Evolutionary conservation across 2,329 filamentous ascomycete species (phyloP).

Genomic region (Metarhizium guizhouense): DNA sequence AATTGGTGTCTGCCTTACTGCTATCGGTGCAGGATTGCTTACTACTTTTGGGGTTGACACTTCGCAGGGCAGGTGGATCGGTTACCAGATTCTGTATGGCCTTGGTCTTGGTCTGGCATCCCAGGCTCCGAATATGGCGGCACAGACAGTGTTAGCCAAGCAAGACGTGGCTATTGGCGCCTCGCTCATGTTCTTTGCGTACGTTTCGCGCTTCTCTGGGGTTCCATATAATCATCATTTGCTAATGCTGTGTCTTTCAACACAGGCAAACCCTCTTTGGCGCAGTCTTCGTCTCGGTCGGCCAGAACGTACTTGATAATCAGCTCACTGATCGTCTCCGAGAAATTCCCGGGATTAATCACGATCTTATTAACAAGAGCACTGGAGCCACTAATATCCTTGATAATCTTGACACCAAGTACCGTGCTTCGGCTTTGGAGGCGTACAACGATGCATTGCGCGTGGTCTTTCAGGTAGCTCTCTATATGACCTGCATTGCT

Average conservation of each 20-base stretch:
- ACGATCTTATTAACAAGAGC: not conserved
- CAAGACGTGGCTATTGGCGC: conserved; percentile 32
- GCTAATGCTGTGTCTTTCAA: not conserved
- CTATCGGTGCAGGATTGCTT: conserved; percentile 30
- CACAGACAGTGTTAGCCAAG: conserved; percentile 10
- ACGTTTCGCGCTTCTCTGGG: not conserved
- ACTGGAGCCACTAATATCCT: not conserved
- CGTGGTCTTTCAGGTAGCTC: conserved; percentile 49
- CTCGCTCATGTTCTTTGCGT: conserved; percentile 26
- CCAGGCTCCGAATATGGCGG: conserved; percentile 37
- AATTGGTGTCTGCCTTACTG: conserved; percentile 17
- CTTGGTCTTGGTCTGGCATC: conserved; percentile 33
- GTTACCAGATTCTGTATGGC: conserved; percentile 29
- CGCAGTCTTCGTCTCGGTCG: conserved; percentile 35
- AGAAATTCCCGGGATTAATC: conserved; percentile 18
- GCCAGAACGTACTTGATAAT: conserved; percentile 34
- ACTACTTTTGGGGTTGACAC: conserved; percentile 21
- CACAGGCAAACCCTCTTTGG: conserved; percentile 22
- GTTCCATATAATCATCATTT: not conserved
- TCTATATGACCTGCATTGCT: conserved; percentile 34
- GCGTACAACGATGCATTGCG: conserved; percentile 56
- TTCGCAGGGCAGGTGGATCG: conserved; percentile 12
- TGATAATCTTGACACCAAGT: not conserved
- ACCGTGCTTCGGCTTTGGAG: conserved; percentile 9
- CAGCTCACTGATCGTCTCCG: conserved; percentile 27